Evolutionary conservation across 768 basidiomycete genomes (phyloP), one percentile per base, ranked within the genome.

Genomic region (Rhodotorula babjevae): DNA sequence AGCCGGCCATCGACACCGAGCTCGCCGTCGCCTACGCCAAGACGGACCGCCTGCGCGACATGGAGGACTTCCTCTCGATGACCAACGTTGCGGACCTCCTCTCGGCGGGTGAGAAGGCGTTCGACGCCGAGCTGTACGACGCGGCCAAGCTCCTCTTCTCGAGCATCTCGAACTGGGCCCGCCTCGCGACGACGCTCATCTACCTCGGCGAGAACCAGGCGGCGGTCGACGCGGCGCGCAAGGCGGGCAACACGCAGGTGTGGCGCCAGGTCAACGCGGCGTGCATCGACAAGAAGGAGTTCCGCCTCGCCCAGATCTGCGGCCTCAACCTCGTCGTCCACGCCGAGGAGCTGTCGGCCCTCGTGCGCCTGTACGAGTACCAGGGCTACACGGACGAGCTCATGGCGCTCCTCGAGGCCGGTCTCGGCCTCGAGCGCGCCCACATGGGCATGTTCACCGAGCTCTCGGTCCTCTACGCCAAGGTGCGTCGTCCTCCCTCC

Each of bases 191-290:
- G 3, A 99, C 96, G 16, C 87, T 98, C 79, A 97, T 99, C 80
- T 99, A 99, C 82, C 86, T 99, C 56, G 92, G 92, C 53, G 95
- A 99, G 83, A 96, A 97, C 80, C 96, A 98, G 81, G 87, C 92
- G 62, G 96, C 96, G 31, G 96, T 99, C 19, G 96, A 99, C 82
- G 96, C 95, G 76, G 96, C 96, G n/a, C 86, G 96, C 67, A 99
- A 99, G 81, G 96, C 96, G 23, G 96, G 96, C 19, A 98, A 98
- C 79, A 99, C 96, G 11, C 95, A 98, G 92, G 96, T 98, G n/a
- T 99, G 96, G 96, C 98, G 97, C 82, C 96, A 98, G 81, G 96
- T 99, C 63, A 95, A 98, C 77, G 90, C 93, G 33, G 96, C 96
- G 53, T 99, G 96, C 83, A 89, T 99, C 68, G 95, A 96, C 84